Conservation (phyloP, 2,329 filamentous ascomycete genomes). For the Cercospora beticola region DNA sequence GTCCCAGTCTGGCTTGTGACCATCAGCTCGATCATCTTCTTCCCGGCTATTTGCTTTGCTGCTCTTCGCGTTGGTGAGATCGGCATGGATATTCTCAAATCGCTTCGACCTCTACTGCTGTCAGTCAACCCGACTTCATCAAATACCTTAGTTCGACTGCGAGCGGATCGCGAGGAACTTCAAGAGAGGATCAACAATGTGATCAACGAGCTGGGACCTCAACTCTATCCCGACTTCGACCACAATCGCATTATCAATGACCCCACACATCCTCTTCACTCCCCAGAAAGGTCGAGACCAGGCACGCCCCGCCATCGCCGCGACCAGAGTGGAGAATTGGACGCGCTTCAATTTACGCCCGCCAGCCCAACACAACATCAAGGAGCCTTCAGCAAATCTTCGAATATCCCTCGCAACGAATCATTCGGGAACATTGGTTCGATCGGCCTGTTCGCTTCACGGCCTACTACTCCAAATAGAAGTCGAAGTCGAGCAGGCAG, state of each 20-base stretch:
- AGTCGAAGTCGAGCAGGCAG: conserved; percentile 64
- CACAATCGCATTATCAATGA: conserved; percentile 67
- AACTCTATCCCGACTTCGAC: conserved; percentile 97
- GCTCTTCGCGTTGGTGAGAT: conserved; percentile 93
- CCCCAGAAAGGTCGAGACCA: conserved; percentile 31
- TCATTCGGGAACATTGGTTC: conserved; percentile 87
- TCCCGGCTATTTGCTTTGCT: conserved; percentile 86
- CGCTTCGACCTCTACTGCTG: conserved; percentile 79
- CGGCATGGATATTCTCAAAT: conserved; percentile 99
- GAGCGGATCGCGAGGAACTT: conserved; percentile 69
- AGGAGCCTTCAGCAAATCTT: conserved; percentile 18
- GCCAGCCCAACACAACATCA: conserved; percentile 23
- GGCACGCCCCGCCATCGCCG: conserved; percentile 30
- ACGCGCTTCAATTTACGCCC: conserved; percentile 31
- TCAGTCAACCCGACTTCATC: conserved; percentile 81
- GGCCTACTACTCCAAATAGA: conserved; percentile 76
- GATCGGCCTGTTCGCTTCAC: conserved; percentile 86
- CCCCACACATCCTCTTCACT: conserved; percentile 39
- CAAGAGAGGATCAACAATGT: conserved; percentile 81
- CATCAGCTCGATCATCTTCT: conserved; percentile 72
- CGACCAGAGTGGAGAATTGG: conserved; percentile 27
- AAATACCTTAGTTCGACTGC: conserved; percentile 78
- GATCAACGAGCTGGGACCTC: conserved; percentile 92
- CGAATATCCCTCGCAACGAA: conserved; percentile 78
- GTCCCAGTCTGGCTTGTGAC: conserved; percentile 78